Conservation (phyloP, 768 basidiomycete species). For the Paxillus ammoniavirescens region DNA sequence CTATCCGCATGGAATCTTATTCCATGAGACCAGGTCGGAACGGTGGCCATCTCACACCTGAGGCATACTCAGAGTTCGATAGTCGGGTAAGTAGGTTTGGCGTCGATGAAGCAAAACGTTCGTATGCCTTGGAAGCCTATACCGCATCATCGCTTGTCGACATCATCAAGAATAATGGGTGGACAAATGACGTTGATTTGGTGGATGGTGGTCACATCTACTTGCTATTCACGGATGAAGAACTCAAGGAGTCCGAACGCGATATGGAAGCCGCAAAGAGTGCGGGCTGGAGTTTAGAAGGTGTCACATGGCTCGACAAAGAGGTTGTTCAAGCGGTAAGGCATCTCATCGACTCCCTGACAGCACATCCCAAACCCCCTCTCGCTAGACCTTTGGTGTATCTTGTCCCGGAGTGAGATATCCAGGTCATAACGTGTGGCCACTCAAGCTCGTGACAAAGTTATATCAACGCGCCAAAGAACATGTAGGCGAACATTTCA, state of each 20-base stretch:
- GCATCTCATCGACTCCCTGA: background rate
- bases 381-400: slow-evolving; percentile 31
- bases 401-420: slow-evolving; percentile 50
- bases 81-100: slow-evolving; percentile 41
- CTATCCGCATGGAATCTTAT: background rate
- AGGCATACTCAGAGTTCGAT: slow-evolving; percentile 45
- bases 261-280: slow-evolving; percentile 54
- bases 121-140: slow-evolving; percentile 56
- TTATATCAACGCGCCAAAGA: slow-evolving; percentile 48
- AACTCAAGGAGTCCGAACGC: slow-evolving; percentile 34
- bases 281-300: slow-evolving; percentile 49
- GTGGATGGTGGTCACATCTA: slow-evolving; percentile 53
- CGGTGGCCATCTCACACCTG: slow-evolving; percentile 70
- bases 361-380: background rate
- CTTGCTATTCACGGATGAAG: slow-evolving; percentile 47
- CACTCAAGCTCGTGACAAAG: slow-evolving; percentile 74
- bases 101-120: slow-evolving; percentile 51
- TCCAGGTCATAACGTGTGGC: slow-evolving; percentile 71
- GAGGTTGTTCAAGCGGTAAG: slow-evolving; percentile 50
- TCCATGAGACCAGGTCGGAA: slow-evolving; percentile 55
- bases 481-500: slow-evolving; percentile 27
- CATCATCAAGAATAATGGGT: slow-evolving; percentile 44
- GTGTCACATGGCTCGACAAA: slow-evolving; percentile 45
- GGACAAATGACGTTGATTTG: slow-evolving; percentile 57
- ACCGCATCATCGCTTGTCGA: slow-evolving; percentile 47